Percentiles rank a stretch among this genome's conserved stretches.
Evolutionary conservation across 257 asterid genomes (phyloP).

Genomic region (Solanum sitiens): DNA sequence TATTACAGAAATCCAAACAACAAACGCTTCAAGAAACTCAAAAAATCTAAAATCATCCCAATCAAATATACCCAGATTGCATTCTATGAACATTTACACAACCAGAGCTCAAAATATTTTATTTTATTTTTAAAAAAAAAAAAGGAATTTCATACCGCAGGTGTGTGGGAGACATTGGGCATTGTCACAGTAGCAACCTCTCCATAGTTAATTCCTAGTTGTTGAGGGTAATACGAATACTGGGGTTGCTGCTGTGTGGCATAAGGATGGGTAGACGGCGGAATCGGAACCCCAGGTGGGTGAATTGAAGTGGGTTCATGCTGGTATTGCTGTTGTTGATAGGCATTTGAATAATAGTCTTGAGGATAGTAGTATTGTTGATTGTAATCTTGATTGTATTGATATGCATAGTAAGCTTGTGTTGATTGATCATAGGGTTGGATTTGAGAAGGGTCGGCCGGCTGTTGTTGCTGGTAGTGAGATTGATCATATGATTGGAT

Average conservation of each 20-base stretch:
- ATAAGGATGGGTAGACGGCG: background rate
- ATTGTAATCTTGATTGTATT: background rate
- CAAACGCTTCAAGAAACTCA: background rate
- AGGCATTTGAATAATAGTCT: conserved; percentile 1
- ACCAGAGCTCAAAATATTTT: background rate
- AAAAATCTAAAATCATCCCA: background rate
- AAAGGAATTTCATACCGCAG: background rate
- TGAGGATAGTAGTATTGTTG: conserved; percentile 12
- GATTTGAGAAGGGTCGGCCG: conserved; percentile 15
- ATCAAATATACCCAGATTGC: background rate
- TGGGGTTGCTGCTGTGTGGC: background rate
- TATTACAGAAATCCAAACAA: background rate
- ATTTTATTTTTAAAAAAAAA: background rate
- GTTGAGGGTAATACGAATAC: background rate
- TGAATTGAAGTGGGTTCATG: conserved; percentile 24
- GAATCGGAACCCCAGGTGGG: conserved; percentile 47
- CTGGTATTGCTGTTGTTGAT: conserved; percentile 15
- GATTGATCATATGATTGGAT: conserved; percentile 10
- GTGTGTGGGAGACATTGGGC: background rate
- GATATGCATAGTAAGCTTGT: conserved; percentile 2
- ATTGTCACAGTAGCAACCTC: background rate
- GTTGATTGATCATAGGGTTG: conserved; percentile 20
- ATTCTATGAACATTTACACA: background rate
- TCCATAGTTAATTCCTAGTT: background rate
- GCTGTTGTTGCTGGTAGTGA: background rate